Conservation (phyloP, 257 asterid species). For the Leptodermis oblonga region DNA sequence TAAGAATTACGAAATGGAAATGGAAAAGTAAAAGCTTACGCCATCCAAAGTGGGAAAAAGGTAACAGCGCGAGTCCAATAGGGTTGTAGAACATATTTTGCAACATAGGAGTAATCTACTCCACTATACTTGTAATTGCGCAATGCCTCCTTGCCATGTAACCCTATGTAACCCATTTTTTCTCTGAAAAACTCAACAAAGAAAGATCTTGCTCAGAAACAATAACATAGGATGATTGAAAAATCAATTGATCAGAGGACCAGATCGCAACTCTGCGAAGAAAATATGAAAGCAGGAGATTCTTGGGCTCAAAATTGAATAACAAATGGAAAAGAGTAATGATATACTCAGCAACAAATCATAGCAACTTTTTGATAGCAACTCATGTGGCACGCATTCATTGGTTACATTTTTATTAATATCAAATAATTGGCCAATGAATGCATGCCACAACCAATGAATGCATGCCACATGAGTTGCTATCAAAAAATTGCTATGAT, state of each 20-base stretch:
- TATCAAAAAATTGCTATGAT: too few species aligned
- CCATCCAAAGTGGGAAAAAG: conserved; percentile 96
- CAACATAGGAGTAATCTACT: conserved; percentile 73
- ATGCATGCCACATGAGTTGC: too few species aligned
- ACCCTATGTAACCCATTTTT: conserved; percentile 83
- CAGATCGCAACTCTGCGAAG: too few species aligned
- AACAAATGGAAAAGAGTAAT: background rate
- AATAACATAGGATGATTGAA: background rate
- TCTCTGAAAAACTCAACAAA: background rate
- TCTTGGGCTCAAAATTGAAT: background rate
- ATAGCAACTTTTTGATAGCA: background rate
- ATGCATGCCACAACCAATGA: too few species aligned
- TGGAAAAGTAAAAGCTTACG: conserved; percentile 42
- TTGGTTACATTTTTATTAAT: background rate
- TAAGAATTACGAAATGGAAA: background rate
- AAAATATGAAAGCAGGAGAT: background rate
- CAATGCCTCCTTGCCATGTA: conserved; percentile 81
- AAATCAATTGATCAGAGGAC: background rate
- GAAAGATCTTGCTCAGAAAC: background rate
- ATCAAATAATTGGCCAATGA: background rate
- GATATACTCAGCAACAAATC: background rate
- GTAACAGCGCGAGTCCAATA: conserved; percentile 78
- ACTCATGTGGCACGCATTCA: too few species aligned
- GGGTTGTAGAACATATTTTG: conserved; percentile 90
- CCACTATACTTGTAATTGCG: conserved; percentile 90